phyloP scores from a whole-genome alignment of 345 rosid genomes.

The Eucalyptus globulus region DNA sequence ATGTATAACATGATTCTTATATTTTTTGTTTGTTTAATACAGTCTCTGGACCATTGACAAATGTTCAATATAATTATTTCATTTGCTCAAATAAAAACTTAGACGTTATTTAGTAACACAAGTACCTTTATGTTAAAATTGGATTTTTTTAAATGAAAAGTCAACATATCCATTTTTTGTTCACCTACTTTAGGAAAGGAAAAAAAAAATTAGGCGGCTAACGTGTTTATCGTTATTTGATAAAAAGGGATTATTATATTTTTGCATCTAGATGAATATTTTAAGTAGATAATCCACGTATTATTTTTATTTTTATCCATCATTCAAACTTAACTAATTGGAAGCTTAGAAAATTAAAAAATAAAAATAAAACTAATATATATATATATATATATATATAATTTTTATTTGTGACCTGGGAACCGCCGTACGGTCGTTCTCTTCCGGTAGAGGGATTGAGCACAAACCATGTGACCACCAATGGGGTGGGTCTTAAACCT shows the following conservation, averaged over 20 bases:
- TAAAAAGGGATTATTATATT: neutral
- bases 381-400: too few relatives aligned
- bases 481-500: too few relatives aligned
- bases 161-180: neutral
- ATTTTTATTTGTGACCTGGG: too few relatives aligned
- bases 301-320: neutral
- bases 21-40: neutral
- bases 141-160: neutral
- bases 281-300: neutral
- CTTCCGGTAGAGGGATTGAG: too few relatives aligned
- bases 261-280: neutral
- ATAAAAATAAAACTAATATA: fast-evolving
- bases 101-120: neutral
- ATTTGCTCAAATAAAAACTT: neutral
- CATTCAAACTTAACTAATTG: neutral
- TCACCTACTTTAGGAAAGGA: neutral
- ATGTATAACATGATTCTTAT: fast-evolving
- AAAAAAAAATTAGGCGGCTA: neutral
- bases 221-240: neutral
- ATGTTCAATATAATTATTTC: neutral
- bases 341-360: neutral
- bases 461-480: too few relatives aligned
- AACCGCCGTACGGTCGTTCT: too few relatives aligned
- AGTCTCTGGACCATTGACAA: neutral
- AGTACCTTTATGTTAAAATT: neutral